Conservation (phyloP, 495 filamentous ascomycete species). For the Letharia lupina region DNA sequence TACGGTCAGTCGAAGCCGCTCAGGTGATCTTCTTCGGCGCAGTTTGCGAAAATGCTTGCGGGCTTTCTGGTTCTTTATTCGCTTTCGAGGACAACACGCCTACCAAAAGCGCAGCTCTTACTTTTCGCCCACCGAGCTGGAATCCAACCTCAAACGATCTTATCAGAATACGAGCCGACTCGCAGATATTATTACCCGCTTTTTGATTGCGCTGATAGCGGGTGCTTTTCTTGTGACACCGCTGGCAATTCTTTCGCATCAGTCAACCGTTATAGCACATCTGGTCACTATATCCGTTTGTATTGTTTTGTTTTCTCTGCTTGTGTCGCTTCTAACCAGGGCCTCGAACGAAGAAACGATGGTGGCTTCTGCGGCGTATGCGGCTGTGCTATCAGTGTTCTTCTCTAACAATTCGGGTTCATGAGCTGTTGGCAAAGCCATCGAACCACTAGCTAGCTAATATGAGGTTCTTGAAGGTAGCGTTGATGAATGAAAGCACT, state of each 20-base stretch:
- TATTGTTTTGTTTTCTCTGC: slow-evolving; percentile 20
- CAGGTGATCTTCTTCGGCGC: slow-evolving; percentile 19
- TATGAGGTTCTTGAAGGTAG: too few relatives aligned
- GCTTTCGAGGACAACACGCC: slow-evolving; percentile 8
- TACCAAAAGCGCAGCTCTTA: slow-evolving; percentile 4
- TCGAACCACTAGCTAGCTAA: not conserved
- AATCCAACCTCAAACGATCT: slow-evolving; percentile 11
- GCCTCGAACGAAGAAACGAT: slow-evolving; percentile 29
- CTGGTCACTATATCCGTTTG: slow-evolving; percentile 18
- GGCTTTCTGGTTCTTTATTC: slow-evolving; percentile 19
- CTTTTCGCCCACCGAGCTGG: not conserved
- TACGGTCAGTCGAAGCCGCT: slow-evolving; percentile 12
- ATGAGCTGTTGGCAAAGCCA: not conserved
- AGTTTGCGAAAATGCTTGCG: slow-evolving; percentile 20
- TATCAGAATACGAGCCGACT: slow-evolving; percentile 24
- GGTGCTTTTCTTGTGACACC: slow-evolving; percentile 23
- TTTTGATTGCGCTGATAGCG: slow-evolving; percentile 18
- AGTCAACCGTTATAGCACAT: slow-evolving; percentile 14
- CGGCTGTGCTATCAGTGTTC: slow-evolving; percentile 27
- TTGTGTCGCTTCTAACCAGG: slow-evolving; percentile 25
- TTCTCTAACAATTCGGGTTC: slow-evolving; percentile 17
- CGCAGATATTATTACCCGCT: slow-evolving; percentile 20
- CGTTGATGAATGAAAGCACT: too few relatives aligned
- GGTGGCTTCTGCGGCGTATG: slow-evolving; percentile 28
- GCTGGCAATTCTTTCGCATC: slow-evolving; percentile 22